Evolutionary conservation across 352 stramenopile species (phyloP).

Genomic region (Phytophthora sp.): DNA sequence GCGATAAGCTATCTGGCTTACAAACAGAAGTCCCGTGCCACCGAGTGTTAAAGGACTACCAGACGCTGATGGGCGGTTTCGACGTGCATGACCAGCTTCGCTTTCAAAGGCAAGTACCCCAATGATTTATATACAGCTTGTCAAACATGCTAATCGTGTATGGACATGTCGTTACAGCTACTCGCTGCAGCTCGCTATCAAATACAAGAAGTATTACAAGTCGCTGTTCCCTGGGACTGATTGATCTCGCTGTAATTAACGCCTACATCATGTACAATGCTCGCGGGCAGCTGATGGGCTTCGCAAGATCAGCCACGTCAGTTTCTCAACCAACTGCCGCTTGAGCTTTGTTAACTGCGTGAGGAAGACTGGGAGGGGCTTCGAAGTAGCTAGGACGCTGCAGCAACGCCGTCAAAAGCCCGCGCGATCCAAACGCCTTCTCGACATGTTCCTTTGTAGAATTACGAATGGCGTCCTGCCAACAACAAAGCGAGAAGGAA

Average conservation of each 20-base stretch:
- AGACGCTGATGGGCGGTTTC: too few relatives aligned
- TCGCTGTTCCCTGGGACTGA: constrained; percentile 10
- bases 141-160: constrained; percentile 2
- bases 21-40: not conserved
- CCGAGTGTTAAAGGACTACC: not conserved
- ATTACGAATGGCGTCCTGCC: constrained; percentile 4
- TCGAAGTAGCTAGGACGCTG: not conserved
- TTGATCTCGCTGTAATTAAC: constrained; percentile 21
- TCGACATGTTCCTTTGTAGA: not conserved
- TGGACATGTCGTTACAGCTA: constrained; percentile 15
- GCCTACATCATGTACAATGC: constrained; percentile 17
- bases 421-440: not conserved
- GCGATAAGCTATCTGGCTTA: not conserved
- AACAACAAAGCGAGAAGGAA: constrained; percentile 13
- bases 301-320: not conserved
- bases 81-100: too few relatives aligned
- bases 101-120: not conserved
- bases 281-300: not conserved
- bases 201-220: constrained; percentile 26
- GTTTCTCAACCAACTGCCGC: not conserved
- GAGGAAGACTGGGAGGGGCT: constrained; percentile 12
- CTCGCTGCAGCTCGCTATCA: constrained; percentile 21
- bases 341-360: constrained; percentile 2
- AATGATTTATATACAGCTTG: constrained; percentile 1
- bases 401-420: constrained; percentile 7